Conservation (phyloP, 2,329 filamentous ascomycete species). For the Fusarium sp. region DNA sequence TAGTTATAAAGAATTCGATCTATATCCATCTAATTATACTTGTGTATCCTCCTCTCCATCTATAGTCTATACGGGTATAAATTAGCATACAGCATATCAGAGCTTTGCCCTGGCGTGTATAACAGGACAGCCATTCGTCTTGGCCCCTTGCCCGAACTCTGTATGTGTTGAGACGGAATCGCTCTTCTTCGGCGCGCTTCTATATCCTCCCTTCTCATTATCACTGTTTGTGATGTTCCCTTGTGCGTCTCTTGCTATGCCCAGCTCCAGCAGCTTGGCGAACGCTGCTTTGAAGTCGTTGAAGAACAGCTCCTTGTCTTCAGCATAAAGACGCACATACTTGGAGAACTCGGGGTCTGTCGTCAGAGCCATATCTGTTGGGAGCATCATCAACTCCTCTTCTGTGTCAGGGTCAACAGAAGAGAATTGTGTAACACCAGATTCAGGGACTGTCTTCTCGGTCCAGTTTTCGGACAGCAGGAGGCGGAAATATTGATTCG, state of each 20-base stretch:
- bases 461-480: neutral
- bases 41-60: neutral
- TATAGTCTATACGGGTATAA: neutral
- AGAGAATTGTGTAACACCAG: neutral
- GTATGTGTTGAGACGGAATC: neutral
- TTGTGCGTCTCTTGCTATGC: neutral
- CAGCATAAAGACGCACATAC: neutral
- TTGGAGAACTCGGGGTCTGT: slow-evolving; percentile 6
- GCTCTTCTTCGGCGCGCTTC: slow-evolving; percentile 3
- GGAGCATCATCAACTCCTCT: slow-evolving; percentile 10
- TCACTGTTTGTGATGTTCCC: neutral
- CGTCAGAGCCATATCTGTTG: slow-evolving; percentile 1
- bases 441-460: neutral
- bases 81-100: neutral
- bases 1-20: neutral
- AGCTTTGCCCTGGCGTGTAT: neutral
- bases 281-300: neutral
- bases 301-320: slow-evolving; percentile 1
- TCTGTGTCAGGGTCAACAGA: neutral
- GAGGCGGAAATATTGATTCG: slow-evolving; percentile 7
- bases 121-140: neutral
- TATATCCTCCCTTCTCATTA: neutral
- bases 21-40: neutral
- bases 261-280: neutral
- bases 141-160: neutral